phyloP scores from a whole-genome alignment of 306 rosid species.

The Acacia acuminata region DNA sequence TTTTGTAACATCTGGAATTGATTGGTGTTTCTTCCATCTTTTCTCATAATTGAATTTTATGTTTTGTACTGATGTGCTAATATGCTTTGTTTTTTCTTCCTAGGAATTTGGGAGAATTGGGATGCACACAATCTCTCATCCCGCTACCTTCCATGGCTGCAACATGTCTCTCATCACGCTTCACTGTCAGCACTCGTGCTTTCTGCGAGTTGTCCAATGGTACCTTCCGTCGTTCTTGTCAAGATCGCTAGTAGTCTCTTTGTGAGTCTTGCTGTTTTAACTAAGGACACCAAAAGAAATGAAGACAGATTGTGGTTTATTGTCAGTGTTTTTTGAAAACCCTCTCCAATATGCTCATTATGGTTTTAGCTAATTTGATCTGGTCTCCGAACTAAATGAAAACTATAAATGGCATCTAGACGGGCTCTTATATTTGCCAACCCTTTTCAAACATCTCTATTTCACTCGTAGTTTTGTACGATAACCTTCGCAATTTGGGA shows the following conservation, averaged over 20 bases:
- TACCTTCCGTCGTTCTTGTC: slow-evolving; percentile 98
- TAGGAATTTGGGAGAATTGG: slow-evolving; percentile 86
- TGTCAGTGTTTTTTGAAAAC: neutral
- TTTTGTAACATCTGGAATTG: neutral
- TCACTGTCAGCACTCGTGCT: slow-evolving; percentile 58
- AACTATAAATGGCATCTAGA: neutral
- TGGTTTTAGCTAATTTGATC: slow-evolving; percentile 10
- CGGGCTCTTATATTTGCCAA: slow-evolving; percentile 3
- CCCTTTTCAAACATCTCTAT: neutral
- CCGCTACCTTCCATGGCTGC: slow-evolving; percentile 52
- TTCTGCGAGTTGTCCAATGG: slow-evolving; percentile 92
- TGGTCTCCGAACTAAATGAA: neutral
- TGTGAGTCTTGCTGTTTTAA: slow-evolving; percentile 89
- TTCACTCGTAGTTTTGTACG: neutral
- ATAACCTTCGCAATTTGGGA: neutral
- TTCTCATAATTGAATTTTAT: neutral
- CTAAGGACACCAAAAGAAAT: slow-evolving; percentile 51
- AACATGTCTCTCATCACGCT: slow-evolving; percentile 63
- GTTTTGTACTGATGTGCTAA: neutral
- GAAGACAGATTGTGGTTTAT: slow-evolving; percentile 28
- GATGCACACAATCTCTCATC: slow-evolving; percentile 74
- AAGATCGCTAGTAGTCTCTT: slow-evolving; percentile 97
- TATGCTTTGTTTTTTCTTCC: neutral
- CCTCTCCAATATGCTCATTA: neutral
- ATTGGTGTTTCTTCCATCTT: neutral